Evolutionary conservation across 1,284 basidiomycete genomes (phyloP), one percentile per base, ranked within the genome.

Genomic region (Jaminaea rosea): DNA sequence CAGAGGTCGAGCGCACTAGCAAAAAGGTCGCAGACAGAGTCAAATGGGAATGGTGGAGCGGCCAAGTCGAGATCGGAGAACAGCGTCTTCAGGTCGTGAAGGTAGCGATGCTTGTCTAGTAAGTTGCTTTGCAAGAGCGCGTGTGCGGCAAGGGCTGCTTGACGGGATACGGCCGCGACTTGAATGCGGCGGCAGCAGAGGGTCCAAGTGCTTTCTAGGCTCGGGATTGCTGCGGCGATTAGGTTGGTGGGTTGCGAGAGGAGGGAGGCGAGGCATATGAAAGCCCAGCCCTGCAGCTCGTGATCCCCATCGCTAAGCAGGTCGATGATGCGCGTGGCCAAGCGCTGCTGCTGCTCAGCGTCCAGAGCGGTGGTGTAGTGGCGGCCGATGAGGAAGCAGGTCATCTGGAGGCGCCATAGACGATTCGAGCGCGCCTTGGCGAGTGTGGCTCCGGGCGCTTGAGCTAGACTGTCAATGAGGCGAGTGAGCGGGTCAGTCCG

Each of bases 21-120:
- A 41, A 96, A 78, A 69, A 96, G 86, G 45, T 79, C 76, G 76
- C 89, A 92, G 23, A 91, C 86, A 0, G 90, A 83, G 65, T 97
- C 92, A 62, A 81, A 85, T 0, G 88, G 86, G 59, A 81, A 83
- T 1, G 83, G 77, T 1, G 91, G 90, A 0, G 89, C 89, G 74
- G 93, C 89, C 13, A 92, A 80, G 61, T 88, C 84, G 50, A 96
- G 77, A 60, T 89, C 86, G 58, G 83, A 84, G 1, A 84, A 79
- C 44, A 94, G 76, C 0, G 78, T 77, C 67, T 89, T 86, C 44
- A 94, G 81, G 66, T 89, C 87, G 1, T 77, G 68, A 10, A 85
- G 75, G 31, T 85, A 75, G 3, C 79, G 79, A 10, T 82, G 80
- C 9, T 78, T 73, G 1, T 82, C 78, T 27, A 92, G 76, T 21